A percentile compares a stretch with the other conserved stretches of the same genome.
Conservation (phyloP, 495 filamentous ascomycete genomes). For the Tetracladium marchalianum region DNA sequence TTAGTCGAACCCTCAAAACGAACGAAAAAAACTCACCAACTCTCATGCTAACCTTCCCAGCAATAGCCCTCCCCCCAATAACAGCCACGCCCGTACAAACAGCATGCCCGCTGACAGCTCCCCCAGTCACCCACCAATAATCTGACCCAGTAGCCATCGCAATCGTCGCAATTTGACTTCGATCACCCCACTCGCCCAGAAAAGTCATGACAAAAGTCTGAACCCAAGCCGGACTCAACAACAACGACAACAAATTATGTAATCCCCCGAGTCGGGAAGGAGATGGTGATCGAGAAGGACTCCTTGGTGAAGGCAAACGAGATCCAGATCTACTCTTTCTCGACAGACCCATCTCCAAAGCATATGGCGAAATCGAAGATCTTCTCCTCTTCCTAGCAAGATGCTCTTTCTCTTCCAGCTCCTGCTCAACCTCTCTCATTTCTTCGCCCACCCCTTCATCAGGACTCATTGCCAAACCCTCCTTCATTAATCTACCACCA, state of each 20-base stretch:
- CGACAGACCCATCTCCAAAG: conserved; percentile 51
- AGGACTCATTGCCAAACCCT: conserved; percentile 78
- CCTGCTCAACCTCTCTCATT: conserved; percentile 94
- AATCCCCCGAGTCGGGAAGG: conserved; percentile 46
- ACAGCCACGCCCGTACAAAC: conserved; percentile 91
- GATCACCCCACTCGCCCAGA: conserved; percentile 94
- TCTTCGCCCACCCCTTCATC: conserved; percentile 87
- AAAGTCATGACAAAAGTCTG: conserved; percentile 99
- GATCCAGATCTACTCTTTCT: conserved; percentile 51
- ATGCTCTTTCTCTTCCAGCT: conserved; percentile 89
- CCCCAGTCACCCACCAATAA: conserved; percentile 97
- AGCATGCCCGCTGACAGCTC: conserved; percentile 77
- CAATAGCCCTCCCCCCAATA: conserved; percentile 83
- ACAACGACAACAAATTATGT: conserved; percentile 75
- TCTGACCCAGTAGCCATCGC: conserved; percentile 98
- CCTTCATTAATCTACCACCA: conserved; percentile 72
- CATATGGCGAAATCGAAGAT: conserved; percentile 51
- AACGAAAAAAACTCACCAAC: conserved; percentile 62
- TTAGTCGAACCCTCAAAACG: conserved; percentile 12
- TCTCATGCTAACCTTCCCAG: conserved; percentile 88
- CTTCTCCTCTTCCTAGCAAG: conserved; percentile 43
- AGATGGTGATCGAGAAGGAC: conserved; percentile 47
- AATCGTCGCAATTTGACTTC: conserved; percentile 96
- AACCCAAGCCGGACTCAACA: conserved; percentile 94
- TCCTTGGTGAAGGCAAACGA: conserved; percentile 49